A percentile compares a stretch with the other conserved stretches of the same genome.
Evolutionary conservation across 1,284 basidiomycete species (phyloP).

Genomic region (Boletellus deceptivus): DNA sequence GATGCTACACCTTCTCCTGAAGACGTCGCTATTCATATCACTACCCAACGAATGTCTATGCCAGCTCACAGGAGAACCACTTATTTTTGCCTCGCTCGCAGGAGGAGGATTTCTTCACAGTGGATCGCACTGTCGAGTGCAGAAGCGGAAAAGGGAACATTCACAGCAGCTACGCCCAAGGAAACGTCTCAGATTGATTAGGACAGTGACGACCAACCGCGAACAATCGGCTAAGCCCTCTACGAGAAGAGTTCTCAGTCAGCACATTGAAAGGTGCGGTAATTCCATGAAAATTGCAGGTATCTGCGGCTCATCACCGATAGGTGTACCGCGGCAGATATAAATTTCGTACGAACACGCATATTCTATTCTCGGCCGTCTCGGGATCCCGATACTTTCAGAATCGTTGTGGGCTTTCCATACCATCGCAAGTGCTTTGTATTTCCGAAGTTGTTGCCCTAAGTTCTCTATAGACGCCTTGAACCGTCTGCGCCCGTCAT

Average conservation of each 20-base stretch:
- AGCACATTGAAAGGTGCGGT: constrained; percentile 24
- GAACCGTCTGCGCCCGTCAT: constrained; percentile 51
- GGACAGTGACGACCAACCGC: not conserved
- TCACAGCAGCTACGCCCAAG: constrained; percentile 19
- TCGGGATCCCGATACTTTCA: constrained; percentile 43
- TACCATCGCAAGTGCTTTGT: constrained; percentile 50
- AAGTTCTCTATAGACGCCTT: constrained; percentile 51
- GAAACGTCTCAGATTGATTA: constrained; percentile 24
- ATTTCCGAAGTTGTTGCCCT: not conserved
- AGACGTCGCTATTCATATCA: constrained; percentile 69
- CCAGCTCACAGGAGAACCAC: constrained; percentile 72
- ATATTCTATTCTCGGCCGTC: constrained; percentile 70
- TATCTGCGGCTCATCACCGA: constrained; percentile 16
- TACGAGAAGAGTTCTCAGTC: constrained; percentile 7
- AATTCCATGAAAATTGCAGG: not conserved
- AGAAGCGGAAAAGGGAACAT: constrained; percentile 29
- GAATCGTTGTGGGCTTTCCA: constrained; percentile 64
- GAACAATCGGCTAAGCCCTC: constrained; percentile 5
- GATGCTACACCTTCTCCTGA: constrained; percentile 71
- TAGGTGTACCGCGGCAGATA: constrained; percentile 51
- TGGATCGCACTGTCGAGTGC: constrained; percentile 1
- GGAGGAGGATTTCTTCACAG: constrained; percentile 12
- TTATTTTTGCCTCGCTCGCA: constrained; percentile 48
- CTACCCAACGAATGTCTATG: constrained; percentile 79
- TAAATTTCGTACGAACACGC: constrained; percentile 54